phyloP scores from a whole-genome alignment of 192 early-diverging fungal genomes.

The Coemansia sp. region DNA sequence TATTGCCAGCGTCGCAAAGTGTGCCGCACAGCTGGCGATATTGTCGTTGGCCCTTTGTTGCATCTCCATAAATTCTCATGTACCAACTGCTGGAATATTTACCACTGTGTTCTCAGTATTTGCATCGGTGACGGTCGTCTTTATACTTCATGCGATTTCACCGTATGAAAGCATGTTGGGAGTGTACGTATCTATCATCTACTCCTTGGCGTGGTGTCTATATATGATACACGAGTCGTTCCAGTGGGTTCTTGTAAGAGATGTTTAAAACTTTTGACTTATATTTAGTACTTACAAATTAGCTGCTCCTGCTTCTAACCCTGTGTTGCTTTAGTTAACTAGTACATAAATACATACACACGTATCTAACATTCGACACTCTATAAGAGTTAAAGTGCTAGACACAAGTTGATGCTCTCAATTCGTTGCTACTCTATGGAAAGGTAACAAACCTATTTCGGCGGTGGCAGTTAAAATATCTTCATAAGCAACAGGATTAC shows the following conservation, averaged over 20 bases:
- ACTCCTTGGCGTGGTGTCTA: background rate
- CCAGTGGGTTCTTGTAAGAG: background rate
- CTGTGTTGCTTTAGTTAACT: background rate
- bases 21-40: background rate
- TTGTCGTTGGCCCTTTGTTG: background rate
- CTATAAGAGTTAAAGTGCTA: background rate
- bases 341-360: background rate
- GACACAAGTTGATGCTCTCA: background rate
- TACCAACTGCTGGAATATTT: background rate
- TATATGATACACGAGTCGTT: slow-evolving; percentile 3
- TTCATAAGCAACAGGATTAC: too few relatives aligned
- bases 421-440: background rate
- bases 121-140: background rate
- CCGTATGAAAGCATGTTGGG: background rate
- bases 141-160: background rate
- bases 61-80: background rate
- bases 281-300: background rate
- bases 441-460: too few relatives aligned
- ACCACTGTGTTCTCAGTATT: background rate
- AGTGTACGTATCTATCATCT: background rate
- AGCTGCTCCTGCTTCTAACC: background rate
- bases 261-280: background rate
- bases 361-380: background rate
- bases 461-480: too few relatives aligned
- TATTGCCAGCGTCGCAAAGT: background rate